A percentile compares a stretch with the other conserved stretches of the same genome.
These are phyloP conservation scores for Sporisorium reilianum DNA, from an alignment of 1,284 basidiomycete species.

Conservation along the genomic window DNA sequence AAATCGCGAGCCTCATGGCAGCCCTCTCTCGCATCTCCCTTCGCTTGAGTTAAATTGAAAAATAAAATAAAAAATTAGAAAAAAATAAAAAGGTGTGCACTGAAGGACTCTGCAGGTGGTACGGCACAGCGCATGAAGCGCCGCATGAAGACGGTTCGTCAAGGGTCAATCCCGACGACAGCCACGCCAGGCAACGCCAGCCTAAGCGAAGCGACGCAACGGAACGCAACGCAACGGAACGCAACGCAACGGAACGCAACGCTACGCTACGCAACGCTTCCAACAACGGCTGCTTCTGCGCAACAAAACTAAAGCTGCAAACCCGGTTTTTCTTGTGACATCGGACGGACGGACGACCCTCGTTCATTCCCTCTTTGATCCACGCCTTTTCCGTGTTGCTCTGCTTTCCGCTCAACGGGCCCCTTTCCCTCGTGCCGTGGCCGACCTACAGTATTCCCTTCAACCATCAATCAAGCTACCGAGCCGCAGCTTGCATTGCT, in stretches of 20 bases:
- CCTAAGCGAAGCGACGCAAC: neutral
- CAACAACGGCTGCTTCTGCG: too few relatives aligned
- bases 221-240: neutral
- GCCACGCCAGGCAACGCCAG: neutral
- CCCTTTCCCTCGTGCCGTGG: conserved; percentile 15
- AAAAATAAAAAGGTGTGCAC: neutral
- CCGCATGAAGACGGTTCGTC: neutral
- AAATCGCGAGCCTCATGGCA: conserved; percentile 1
- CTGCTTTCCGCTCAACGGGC: conserved; percentile 31
- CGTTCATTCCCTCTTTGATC: conserved; percentile 15
- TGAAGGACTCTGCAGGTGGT: neutral
- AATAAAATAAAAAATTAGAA: neutral
- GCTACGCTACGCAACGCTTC: neutral
- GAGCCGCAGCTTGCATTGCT: too few relatives aligned
- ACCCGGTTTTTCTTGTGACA: neutral
- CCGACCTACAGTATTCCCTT: neutral
- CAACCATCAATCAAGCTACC: too few relatives aligned
- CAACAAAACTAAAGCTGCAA: too few relatives aligned
- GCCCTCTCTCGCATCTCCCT: neutral
- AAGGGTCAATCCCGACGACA: conserved; percentile 4
- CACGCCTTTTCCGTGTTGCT: conserved; percentile 14
- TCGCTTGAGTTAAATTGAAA: neutral
- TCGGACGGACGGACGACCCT: neutral
- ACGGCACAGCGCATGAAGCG: conserved; percentile 1
- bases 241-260: neutral